Base-by-base conservation (phyloP, 164 flowering plant genomes). In the Magnolia changhungtana region DNA sequence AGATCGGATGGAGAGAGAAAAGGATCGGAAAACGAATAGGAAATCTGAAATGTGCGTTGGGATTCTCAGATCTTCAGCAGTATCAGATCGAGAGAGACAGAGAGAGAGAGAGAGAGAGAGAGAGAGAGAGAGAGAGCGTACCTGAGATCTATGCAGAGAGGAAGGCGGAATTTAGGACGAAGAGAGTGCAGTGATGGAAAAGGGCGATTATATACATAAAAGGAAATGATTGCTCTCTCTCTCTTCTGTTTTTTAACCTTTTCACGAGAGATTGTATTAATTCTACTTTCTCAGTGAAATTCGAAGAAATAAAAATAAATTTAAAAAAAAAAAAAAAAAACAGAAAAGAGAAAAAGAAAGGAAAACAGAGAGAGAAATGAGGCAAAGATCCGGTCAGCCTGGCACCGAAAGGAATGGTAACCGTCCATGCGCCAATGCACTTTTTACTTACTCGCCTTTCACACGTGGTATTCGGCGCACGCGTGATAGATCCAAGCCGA, bases 321-420 rank as follows among this genome's bases (percentile, higher is more conserved):
- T 19, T 10, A 69, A 50, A 37, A 21, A 19, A 0, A 10, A 64
- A 21, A n/a, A 4, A 1, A 8, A 64, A 21, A 64, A 21, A 64
- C 23, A n/a, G 23, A n/a, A 18, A 52, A 9, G 55, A 59, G 23
- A 8, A 63, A 24, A 27, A 29, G 1, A 7, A 6, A 8, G 19
- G 11, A 14, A 16, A 10, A 13, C 63, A 5, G 29, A 6, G 66
- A 16, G 50, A 19, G 52, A 31, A 19, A 61, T 31, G n/a, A 72
- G 75, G 75, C 49, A 24, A 72, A 73, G 75, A 73, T 73, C 75
- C 75, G 75, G 75, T 73, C 75, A 73, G 74, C 63, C 61, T 50
- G 10, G 75, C 75, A 59, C 75, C 75, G 75, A 13, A 29, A 55
- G 13, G 61, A 37, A 37, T 37, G 45, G 45, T 37, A 37, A 37